phyloP scores from a whole-genome alignment of 2,329 filamentous ascomycete species.

The Diplocarpon rosae region DNA sequence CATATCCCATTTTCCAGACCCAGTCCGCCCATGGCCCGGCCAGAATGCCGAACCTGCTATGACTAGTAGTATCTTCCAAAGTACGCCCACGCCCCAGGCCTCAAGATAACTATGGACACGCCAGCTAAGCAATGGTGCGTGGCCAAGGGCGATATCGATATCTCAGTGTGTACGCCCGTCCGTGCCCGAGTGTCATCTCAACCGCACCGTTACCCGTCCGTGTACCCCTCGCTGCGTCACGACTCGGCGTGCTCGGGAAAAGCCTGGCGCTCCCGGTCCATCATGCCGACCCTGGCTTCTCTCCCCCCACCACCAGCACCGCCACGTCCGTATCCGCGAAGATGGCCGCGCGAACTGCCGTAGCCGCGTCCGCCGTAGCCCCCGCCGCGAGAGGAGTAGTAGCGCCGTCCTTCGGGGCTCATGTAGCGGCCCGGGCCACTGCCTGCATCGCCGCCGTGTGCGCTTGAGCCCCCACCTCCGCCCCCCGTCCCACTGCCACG shows the following conservation, averaged over 20 bases:
- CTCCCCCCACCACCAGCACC: background rate
- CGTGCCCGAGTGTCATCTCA: too few relatives aligned
- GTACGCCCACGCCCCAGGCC: too few relatives aligned
- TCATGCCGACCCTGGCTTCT: background rate
- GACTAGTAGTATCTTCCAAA: too few relatives aligned
- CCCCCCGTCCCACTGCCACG: constrained; percentile 4
- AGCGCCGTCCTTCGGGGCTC: background rate
- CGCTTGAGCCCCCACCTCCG: background rate
- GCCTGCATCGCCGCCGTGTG: background rate
- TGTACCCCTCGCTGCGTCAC: too few relatives aligned
- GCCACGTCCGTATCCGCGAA: background rate
- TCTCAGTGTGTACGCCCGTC: too few relatives aligned
- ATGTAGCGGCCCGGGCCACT: constrained; percentile 3
- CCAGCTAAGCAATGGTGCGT: too few relatives aligned
- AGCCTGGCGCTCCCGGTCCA: constrained; percentile 2
- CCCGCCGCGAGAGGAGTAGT: background rate
- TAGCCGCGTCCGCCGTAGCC: constrained; percentile 11
- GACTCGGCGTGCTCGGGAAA: background rate
- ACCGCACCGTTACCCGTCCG: background rate
- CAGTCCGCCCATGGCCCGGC: too few relatives aligned
- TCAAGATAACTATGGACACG: too few relatives aligned
- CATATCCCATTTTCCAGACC: too few relatives aligned
- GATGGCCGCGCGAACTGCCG: constrained; percentile 14
- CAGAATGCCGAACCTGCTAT: too few relatives aligned
- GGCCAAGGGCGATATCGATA: too few relatives aligned